Evolutionary conservation across 1,284 basidiomycete genomes (phyloP).

Genomic region (Athelia psychrophila): DNA sequence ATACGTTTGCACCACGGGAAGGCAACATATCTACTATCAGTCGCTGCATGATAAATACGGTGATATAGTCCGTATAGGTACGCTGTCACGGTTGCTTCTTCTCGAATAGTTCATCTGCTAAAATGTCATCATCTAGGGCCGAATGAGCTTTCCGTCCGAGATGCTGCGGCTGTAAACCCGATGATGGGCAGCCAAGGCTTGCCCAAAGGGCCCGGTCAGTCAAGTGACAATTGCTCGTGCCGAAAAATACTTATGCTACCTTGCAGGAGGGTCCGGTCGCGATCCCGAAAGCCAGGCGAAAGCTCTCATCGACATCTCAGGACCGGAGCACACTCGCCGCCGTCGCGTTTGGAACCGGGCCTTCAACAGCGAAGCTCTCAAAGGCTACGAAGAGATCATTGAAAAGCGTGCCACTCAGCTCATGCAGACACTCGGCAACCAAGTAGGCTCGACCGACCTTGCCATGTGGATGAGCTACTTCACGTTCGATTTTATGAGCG

Average conservation of each 20-base stretch:
- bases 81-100: too few species aligned
- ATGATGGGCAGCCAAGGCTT: constrained; percentile 31
- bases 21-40: constrained; percentile 30
- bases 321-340: constrained; percentile 38
- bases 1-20: constrained; percentile 27
- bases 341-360: constrained; percentile 53
- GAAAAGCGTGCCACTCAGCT: constrained; percentile 35
- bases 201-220: constrained; percentile 36
- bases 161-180: constrained; percentile 22
- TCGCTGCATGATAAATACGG: constrained; percentile 40
- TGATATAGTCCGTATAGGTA: constrained; percentile 38
- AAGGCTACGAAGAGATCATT: constrained; percentile 48
- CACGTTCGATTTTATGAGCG: too few species aligned
- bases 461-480: too few species aligned
- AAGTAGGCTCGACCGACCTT: constrained; percentile 35
- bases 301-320: constrained; percentile 14
- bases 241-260: too few species aligned
- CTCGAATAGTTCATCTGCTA: too few species aligned
- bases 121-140: constrained; percentile 25
- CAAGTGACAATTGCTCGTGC: not conserved
- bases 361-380: constrained; percentile 45
- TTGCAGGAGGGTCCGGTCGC: constrained; percentile 22
- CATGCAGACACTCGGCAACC: constrained; percentile 32
- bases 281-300: constrained; percentile 11
- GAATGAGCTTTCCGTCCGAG: constrained; percentile 34